phyloP scores from a whole-genome alignment of 2,329 filamentous ascomycete species.

The Fusarium staphyleae region DNA sequence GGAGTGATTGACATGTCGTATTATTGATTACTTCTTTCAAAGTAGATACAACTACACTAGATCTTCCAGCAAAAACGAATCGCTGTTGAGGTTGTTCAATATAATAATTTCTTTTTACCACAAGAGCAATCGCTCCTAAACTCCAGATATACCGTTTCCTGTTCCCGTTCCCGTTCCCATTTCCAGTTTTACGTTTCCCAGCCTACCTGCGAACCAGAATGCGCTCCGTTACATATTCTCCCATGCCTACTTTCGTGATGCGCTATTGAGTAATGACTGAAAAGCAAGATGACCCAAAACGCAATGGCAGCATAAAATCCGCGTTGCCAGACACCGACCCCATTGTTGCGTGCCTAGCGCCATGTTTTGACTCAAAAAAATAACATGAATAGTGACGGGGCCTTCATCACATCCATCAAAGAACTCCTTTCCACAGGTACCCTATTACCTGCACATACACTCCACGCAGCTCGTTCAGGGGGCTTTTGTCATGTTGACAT shows the following conservation, averaged over 20 bases:
- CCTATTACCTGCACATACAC: background rate
- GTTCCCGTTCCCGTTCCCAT: background rate
- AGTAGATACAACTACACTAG: too few relatives aligned
- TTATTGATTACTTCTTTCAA: too few relatives aligned
- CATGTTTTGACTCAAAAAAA: constrained; percentile 12
- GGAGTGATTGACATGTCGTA: too few relatives aligned
- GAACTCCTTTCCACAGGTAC: background rate
- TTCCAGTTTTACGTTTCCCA: constrained; percentile 12
- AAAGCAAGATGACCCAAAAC: constrained; percentile 13
- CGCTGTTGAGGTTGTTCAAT: background rate
- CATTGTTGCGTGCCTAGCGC: constrained; percentile 25
- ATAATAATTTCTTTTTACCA: constrained; percentile 26
- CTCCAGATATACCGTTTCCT: constrained; percentile 21
- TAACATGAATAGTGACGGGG: background rate
- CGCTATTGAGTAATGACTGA: constrained; percentile 24
- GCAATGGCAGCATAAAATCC: constrained; percentile 11
- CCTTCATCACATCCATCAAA: constrained; percentile 5
- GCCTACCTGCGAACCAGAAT: constrained; percentile 21
- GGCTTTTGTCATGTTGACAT: constrained; percentile 50
- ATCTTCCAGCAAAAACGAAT: too few relatives aligned
- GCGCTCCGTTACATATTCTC: constrained; percentile 13
- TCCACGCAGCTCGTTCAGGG: constrained; percentile 6
- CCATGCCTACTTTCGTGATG: constrained; percentile 22
- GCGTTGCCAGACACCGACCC: constrained; percentile 16
- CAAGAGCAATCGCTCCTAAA: constrained; percentile 26